Percentiles rank a stretch among this genome's conserved stretches.
Evolutionary conservation across 345 rosid genomes (phyloP).

Genomic region (Pugionium cornutum): DNA sequence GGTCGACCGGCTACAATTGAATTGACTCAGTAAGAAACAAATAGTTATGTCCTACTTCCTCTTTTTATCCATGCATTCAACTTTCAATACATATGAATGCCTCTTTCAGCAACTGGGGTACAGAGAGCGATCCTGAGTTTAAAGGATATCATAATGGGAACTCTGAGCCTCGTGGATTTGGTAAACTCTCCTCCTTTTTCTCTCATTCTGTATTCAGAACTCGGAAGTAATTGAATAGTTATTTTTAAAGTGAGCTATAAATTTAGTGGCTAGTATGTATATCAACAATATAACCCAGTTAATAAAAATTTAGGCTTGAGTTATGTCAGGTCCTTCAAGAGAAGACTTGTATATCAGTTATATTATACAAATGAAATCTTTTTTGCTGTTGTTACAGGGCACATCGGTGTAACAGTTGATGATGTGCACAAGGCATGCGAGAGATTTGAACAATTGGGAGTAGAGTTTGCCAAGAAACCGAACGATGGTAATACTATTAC

Average conservation of each 20-base stretch:
- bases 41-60: constrained; percentile 5
- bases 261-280: too few species aligned
- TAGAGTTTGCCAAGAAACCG: constrained; percentile 86
- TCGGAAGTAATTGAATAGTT: background rate
- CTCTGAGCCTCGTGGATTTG: constrained; percentile 92
- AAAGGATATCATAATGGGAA: constrained; percentile 94
- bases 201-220: constrained; percentile 6
- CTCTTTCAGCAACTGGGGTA: constrained; percentile 84
- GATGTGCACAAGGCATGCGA: constrained; percentile 92
- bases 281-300: too few species aligned
- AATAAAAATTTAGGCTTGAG: too few species aligned
- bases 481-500: constrained; percentile 55
- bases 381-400: constrained; percentile 52
- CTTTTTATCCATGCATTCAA: background rate
- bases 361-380: too few species aligned
- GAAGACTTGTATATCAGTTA: too few species aligned
- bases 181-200: constrained; percentile 41
- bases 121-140: constrained; percentile 85
- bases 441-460: constrained; percentile 81
- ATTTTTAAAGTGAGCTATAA: too few species aligned
- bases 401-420: constrained; percentile 92
- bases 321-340: too few species aligned
- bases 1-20: constrained; percentile 79
- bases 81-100: constrained; percentile 29
- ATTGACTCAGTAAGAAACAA: constrained; percentile 70